Conservation (phyloP, 768 basidiomycete genomes). For the Piloderma croceum region DNA sequence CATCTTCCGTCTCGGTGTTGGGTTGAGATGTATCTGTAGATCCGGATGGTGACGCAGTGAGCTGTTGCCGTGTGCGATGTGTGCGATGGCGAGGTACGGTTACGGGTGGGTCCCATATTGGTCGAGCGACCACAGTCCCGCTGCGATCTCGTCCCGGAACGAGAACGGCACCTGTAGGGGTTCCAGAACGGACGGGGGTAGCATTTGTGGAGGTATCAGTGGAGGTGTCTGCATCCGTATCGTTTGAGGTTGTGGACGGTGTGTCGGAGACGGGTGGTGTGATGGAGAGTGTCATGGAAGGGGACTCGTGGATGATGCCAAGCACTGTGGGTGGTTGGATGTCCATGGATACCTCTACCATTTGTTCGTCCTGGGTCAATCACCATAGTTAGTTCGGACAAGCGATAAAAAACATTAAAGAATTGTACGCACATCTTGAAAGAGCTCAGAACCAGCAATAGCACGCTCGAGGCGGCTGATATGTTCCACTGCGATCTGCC, state of each 20-base stretch:
- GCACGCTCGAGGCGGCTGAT: slow-evolving; percentile 7
- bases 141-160: slow-evolving; percentile 61
- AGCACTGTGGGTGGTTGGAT: slow-evolving; percentile 16
- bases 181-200: slow-evolving; percentile 54
- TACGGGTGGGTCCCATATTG: slow-evolving; percentile 47
- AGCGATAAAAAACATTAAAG: neutral
- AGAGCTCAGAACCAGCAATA: slow-evolving; percentile 4
- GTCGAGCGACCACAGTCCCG: slow-evolving; percentile 67
- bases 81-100: slow-evolving; percentile 25
- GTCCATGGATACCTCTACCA: slow-evolving; percentile 21
- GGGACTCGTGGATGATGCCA: slow-evolving; percentile 13
- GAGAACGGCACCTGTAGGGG: slow-evolving; percentile 58
- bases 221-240: slow-evolving; percentile 56
- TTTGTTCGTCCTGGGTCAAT: slow-evolving; percentile 27
- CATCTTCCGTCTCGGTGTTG: slow-evolving; percentile 77
- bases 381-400: neutral
- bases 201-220: slow-evolving; percentile 55
- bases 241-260: slow-evolving; percentile 24
- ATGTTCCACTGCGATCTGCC: slow-evolving; percentile 36
- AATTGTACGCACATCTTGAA: slow-evolving; percentile 22
- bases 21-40: slow-evolving; percentile 51
- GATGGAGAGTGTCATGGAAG: slow-evolving; percentile 8
- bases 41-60: slow-evolving; percentile 15
- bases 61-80: slow-evolving; percentile 19
- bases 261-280: too few species aligned